These are phyloP conservation scores for Boletus reticuloceps DNA, from an alignment of 768 basidiomycete species.

Conservation along the genomic window DNA sequence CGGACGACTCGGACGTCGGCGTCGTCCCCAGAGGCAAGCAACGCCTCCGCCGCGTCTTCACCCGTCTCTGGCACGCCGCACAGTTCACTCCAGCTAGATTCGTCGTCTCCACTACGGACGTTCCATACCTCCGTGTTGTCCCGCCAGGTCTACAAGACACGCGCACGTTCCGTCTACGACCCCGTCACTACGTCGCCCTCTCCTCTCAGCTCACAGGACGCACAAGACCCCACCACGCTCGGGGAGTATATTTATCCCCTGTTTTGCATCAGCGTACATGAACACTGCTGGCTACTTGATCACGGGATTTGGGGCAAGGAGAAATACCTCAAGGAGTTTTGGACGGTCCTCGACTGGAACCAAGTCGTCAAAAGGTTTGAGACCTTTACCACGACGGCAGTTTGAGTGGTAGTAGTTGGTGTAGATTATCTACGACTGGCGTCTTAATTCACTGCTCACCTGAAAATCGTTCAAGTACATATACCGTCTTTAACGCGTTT, in stretches of 20 bases:
- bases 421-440: conserved; percentile 6
- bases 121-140: conserved; percentile 26
- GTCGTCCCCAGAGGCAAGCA: conserved; percentile 26
- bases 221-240: conserved; percentile 26
- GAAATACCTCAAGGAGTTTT: conserved; percentile 79
- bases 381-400: conserved; percentile 14
- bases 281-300: conserved; percentile 87
- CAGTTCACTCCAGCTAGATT: conserved; percentile 25
- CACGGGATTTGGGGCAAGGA: conserved; percentile 93
- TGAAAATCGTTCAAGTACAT: conserved; percentile 12
- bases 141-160: conserved; percentile 2
- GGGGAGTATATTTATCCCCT: conserved; percentile 68
- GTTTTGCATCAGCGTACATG: conserved; percentile 75
- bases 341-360: conserved; percentile 78
- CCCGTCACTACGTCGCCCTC: conserved; percentile 8
- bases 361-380: conserved; percentile 43
- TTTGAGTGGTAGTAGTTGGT: conserved; percentile 5
- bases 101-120: conserved; percentile 29
- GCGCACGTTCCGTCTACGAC: conserved; percentile 29
- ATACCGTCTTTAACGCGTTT: conserved; percentile 10
- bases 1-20: conserved; percentile 24
- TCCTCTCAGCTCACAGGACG: conserved; percentile 13
- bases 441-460: conserved; percentile 25
- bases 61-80: conserved; percentile 43
- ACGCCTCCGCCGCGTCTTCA: conserved; percentile 34